These are phyloP conservation scores for Hymenoscyphus albidus DNA, from an alignment of 2,329 filamentous ascomycete species.

Conservation along the genomic window DNA sequence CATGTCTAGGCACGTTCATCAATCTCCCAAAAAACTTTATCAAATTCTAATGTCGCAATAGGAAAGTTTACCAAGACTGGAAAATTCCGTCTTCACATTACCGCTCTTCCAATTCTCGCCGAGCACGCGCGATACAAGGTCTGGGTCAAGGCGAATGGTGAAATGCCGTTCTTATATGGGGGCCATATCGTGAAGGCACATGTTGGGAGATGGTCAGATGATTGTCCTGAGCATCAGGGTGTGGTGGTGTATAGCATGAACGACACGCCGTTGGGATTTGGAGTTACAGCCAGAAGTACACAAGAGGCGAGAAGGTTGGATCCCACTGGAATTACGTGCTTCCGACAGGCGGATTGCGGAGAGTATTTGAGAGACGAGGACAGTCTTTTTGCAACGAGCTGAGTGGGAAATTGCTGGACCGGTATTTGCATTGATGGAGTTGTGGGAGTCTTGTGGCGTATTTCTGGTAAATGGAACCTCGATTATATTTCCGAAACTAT, in stretches of 20 bases:
- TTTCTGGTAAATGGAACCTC: neutral
- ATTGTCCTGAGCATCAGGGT: slow-evolving; percentile 89
- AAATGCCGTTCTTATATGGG: slow-evolving; percentile 96
- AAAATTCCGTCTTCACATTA: slow-evolving; percentile 93
- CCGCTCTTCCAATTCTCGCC: slow-evolving; percentile 77
- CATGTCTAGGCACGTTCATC: slow-evolving; percentile 60
- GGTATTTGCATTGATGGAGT: slow-evolving; percentile 16
- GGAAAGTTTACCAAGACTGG: slow-evolving; percentile 96
- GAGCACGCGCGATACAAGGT: slow-evolving; percentile 94
- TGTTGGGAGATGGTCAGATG: slow-evolving; percentile 76
- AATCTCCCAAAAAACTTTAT: neutral
- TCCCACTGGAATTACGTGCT: slow-evolving; percentile 83
- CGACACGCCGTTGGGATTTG: slow-evolving; percentile 90
- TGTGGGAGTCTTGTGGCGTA: slow-evolving; percentile 4
- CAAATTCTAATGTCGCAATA: slow-evolving; percentile 31
- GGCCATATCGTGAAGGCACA: slow-evolving; percentile 83
- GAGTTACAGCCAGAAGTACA: slow-evolving; percentile 83
- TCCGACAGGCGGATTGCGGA: slow-evolving; percentile 89
- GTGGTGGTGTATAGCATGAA: slow-evolving; percentile 89
- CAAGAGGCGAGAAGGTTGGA: slow-evolving; percentile 80
- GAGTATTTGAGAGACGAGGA: slow-evolving; percentile 88
- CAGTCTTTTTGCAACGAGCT: slow-evolving; percentile 53
- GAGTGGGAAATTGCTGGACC: slow-evolving; percentile 1
- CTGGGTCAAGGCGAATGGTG: slow-evolving; percentile 93
- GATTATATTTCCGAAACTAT: neutral